Conservation (phyloP, 2,329 filamentous ascomycete species). For the Catunica adiposa region DNA sequence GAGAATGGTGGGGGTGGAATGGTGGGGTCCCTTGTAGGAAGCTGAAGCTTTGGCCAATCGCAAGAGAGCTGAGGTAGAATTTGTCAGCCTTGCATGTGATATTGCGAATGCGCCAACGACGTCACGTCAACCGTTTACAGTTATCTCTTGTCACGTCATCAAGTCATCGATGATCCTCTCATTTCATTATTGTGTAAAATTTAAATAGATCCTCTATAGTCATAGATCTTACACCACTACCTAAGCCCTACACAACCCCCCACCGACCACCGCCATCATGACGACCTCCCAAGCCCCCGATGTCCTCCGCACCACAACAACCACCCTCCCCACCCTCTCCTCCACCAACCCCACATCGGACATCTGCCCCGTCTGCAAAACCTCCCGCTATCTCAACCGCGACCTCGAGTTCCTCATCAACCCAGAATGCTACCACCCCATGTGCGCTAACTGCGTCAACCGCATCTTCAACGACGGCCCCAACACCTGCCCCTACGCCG, state of each 20-base stretch:
- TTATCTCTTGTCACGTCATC: no score
- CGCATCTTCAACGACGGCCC: constrained; percentile 86
- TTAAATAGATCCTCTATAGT: not conserved
- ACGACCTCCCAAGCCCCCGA: constrained; percentile 25
- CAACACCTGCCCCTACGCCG: constrained; percentile 78
- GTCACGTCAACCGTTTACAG: no score
- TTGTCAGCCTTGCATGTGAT: constrained; percentile 4
- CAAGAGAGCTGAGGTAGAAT: not conserved
- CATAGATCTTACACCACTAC: not conserved
- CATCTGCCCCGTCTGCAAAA: constrained; percentile 95
- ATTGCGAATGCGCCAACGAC: not conserved
- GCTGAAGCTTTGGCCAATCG: constrained; percentile 16
- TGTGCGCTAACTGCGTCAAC: constrained; percentile 93
- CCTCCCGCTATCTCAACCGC: constrained; percentile 83
- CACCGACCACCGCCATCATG: constrained; percentile 1
- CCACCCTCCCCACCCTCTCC: constrained; percentile 16
- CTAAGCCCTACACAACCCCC: not conserved
- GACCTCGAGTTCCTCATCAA: constrained; percentile 94
- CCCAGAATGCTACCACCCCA: constrained; percentile 96
- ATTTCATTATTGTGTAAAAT: no score
- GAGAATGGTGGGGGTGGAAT: constrained; percentile 14
- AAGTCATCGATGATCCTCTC: not conserved
- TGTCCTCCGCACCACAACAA: constrained; percentile 10
- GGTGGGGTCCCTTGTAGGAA: not conserved
- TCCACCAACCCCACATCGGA: constrained; percentile 32